These are phyloP conservation scores for Xylaria intraflava DNA, from an alignment of 495 filamentous ascomycete species.

Conservation along the genomic window DNA sequence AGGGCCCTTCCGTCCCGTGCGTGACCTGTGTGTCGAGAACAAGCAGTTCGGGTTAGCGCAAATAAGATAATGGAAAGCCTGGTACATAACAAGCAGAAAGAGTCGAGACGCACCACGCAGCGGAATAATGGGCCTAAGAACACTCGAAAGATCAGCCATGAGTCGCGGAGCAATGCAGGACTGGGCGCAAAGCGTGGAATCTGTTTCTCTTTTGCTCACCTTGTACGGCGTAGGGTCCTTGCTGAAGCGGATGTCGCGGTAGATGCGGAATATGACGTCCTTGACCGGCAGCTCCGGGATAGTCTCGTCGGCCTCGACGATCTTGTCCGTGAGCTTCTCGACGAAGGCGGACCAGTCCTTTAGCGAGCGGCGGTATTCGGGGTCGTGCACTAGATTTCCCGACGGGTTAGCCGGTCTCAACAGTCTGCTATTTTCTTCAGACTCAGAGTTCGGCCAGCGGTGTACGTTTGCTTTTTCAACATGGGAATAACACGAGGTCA, in stretches of 20 bases:
- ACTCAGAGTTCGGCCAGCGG: too few species aligned
- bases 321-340: slow-evolving; percentile 59
- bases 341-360: slow-evolving; percentile 75
- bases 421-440: not conserved
- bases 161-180: not conserved
- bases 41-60: not conserved
- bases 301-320: slow-evolving; percentile 64
- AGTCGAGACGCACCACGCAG: slow-evolving; percentile 55
- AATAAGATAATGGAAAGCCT: not conserved
- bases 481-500: not conserved
- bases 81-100: not conserved
- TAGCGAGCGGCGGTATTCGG: slow-evolving; percentile 66
- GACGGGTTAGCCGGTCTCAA: slow-evolving; percentile 1
- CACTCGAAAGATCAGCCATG: not conserved
- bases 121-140: slow-evolving; percentile 64
- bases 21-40: slow-evolving; percentile 42
- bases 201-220: slow-evolving; percentile 45
- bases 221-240: slow-evolving; percentile 83
- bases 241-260: slow-evolving; percentile 72
- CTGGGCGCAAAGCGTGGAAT: not conserved
- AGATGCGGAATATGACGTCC: slow-evolving; percentile 81
- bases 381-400: slow-evolving; percentile 55
- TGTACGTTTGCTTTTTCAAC: too few species aligned
- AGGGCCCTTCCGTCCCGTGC: slow-evolving; percentile 77
- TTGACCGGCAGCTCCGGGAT: slow-evolving; percentile 77